Evolutionary conservation across 805 yeast species (phyloP).

Genomic region (Cyberlindnera saturnus): DNA sequence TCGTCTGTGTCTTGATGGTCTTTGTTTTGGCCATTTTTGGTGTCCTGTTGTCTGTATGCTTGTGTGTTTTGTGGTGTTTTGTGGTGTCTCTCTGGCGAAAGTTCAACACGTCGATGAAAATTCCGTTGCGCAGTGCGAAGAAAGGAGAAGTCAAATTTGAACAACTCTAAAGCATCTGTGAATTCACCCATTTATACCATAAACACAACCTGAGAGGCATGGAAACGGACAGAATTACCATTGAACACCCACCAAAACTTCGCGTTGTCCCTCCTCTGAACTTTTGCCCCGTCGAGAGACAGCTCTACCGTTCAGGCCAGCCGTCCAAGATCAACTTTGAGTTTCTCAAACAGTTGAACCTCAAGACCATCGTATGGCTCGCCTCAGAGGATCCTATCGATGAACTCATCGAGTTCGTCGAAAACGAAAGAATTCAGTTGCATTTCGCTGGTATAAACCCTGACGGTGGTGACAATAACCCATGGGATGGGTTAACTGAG

Average conservation of each 20-base stretch:
- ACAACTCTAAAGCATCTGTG: no score
- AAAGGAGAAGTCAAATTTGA: no score
- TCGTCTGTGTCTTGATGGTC: neutral
- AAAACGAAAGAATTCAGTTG: constrained; percentile 60
- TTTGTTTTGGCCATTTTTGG: neutral
- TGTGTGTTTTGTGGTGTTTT: no score
- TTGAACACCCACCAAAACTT: constrained; percentile 36
- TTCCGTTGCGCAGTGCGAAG: no score
- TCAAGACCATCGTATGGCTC: constrained; percentile 85
- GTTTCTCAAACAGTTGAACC: constrained; percentile 65
- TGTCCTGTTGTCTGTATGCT: no score
- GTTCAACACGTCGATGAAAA: no score
- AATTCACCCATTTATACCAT: no score
- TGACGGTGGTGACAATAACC: constrained; percentile 72
- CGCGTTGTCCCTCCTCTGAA: constrained; percentile 89
- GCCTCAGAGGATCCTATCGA: constrained; percentile 96
- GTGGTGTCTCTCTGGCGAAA: no score
- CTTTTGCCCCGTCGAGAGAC: constrained; percentile 89
- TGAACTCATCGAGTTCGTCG: constrained; percentile 75
- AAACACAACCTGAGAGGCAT: neutral
- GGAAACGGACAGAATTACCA: constrained; percentile 4
- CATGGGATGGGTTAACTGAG: constrained; percentile 95
- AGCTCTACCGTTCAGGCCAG: constrained; percentile 86
- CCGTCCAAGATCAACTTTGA: constrained; percentile 92
- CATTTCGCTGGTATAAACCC: constrained; percentile 81